Base-by-base conservation (phyloP, 768 basidiomycete species). In the Serendipita indica region DNA sequence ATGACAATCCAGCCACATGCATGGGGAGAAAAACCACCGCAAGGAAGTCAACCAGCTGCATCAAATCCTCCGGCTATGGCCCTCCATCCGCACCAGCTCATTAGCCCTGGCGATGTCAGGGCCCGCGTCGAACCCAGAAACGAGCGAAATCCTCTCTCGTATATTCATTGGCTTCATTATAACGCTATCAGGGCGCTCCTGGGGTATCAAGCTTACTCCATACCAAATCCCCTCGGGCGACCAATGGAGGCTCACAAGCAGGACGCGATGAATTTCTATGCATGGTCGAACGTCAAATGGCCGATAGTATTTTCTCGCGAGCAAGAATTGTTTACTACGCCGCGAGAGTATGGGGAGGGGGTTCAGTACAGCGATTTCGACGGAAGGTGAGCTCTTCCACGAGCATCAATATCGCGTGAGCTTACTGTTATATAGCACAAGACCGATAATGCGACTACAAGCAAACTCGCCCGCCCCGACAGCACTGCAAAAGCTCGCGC, bases 111-210 rank as follows among this genome's bases (percentile, higher is more conserved):
- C 20, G 49, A 54, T n/a, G n/a, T 27, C 7, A 54, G 49, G 49
- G 22, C 49, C 20, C 20, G 49, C 20, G 22, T 54, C 10, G 49
- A 54, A 22, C 49, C 49, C 16, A 54, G 49, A 54, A 54, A 54
- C 22, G 49, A 54, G 30, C 49, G 49, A 7, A 28, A 18, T 5
- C 49, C 49, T 27, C 49, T 54, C n/a, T 25, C 49, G 7, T 54
- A 54, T 27, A 54, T 54, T 28, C 49, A 54, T 54, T 54, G 49
- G 49, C 49, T 54, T 22, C 49, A 54, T n/a, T 54, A 54, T 30
- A 54, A 54, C 49, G 49, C 49, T 10, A 3, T 54, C n/a, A 25
- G 49, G n/a, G 49, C 49, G 20, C 30, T 54, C 20, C 30, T 54
- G 30, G 49, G 49, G 10, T 54, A 54, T 54, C 49, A 18, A 7